Conservation (phyloP, 2,329 filamentous ascomycete species). For the Beauveria sp. region DNA sequence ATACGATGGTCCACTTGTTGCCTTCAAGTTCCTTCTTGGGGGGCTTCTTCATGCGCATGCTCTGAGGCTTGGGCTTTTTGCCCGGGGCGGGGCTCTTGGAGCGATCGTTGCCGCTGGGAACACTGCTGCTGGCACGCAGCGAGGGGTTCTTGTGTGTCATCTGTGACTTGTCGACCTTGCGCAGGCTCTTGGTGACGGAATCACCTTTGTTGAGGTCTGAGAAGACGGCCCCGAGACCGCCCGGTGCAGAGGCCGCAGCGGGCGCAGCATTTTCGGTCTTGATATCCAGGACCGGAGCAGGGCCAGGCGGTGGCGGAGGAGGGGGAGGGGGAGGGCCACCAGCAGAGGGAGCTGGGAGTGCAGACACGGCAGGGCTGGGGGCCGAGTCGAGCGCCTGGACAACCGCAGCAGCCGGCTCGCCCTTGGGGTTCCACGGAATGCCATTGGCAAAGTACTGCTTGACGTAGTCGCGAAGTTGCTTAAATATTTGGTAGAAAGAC, state of each 20-base stretch:
- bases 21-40: slow-evolving; percentile 71
- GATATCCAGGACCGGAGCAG: slow-evolving; percentile 58
- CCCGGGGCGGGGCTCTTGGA: slow-evolving; percentile 82
- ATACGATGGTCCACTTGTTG: slow-evolving; percentile 87
- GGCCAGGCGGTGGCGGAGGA: slow-evolving; percentile 59
- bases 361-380: slow-evolving; percentile 29
- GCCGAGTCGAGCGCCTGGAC: slow-evolving; percentile 45
- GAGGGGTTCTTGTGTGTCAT: slow-evolving; percentile 99
- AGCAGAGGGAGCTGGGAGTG: slow-evolving; percentile 44
- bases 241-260: slow-evolving; percentile 31
- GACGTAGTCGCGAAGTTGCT: slow-evolving; percentile 73
- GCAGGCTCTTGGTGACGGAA: slow-evolving; percentile 77
- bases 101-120: slow-evolving; percentile 52
- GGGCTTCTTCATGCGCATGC: slow-evolving; percentile 76
- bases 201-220: slow-evolving; percentile 84
- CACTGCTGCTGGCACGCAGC: slow-evolving; percentile 65
- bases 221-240: slow-evolving; percentile 82
- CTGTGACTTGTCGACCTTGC: slow-evolving; percentile 88
- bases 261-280: slow-evolving; percentile 31
- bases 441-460: slow-evolving; percentile 75
- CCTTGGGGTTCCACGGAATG: slow-evolving; percentile 78
- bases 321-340: slow-evolving; percentile 47
- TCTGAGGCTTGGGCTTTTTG: slow-evolving; percentile 81
- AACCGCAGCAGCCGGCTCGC: slow-evolving; percentile 63
- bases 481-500: slow-evolving; percentile 87